Base-by-base conservation (phyloP, 129 eudicot genomes). In the Smallanthus sonchifolius region DNA sequence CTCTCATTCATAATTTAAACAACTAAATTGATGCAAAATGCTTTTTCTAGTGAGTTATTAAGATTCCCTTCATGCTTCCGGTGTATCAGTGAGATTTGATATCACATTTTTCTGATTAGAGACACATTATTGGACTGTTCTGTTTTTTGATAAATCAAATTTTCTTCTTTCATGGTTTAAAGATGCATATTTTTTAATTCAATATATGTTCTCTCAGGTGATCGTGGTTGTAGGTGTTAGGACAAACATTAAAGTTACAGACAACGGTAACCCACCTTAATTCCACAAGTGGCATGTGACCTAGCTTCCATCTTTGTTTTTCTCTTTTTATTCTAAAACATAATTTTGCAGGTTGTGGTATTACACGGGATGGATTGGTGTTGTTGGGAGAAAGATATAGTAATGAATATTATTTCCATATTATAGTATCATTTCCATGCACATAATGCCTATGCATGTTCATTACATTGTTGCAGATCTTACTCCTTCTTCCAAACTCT, bases 321-420 rank as follows among this genome's bases (percentile, higher is more conserved):
- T 39, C 15, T 34, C n/a, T 3, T 55, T 60, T 17, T 11, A 49
- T 66, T 38, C 60, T 49, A 55, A 70, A 42, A 39, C 4, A n/a
- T 77, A 20, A 30, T 67, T 69, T 70, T 81, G 86, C 85, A 94
- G 98, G 99, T 49, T 85, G 82, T 83, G 99, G 99, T 65, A 85
- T 94, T 79, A 80, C 81, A 28, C 83, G 99, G 66, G 96, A 91
- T 79, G 99, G 96, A 81, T 72, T 94, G 84, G 83, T 87, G 79
- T 75, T 94, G 66, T 24, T 94, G 70, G 99, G 97, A 72, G 96
- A 88, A 82, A 76, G 97, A 88, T 88, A 94, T 54, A 94, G 99
- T 94, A 83, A 78, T 38, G 38, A 73, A 30, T 61, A 65, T 3
- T 10, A 54, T 9, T 72, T 17, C 10, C 48, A 47, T 66, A 10